These are phyloP conservation scores for Fusarium stilboides DNA, from an alignment of 2,329 filamentous ascomycete species.

Conservation along the genomic window DNA sequence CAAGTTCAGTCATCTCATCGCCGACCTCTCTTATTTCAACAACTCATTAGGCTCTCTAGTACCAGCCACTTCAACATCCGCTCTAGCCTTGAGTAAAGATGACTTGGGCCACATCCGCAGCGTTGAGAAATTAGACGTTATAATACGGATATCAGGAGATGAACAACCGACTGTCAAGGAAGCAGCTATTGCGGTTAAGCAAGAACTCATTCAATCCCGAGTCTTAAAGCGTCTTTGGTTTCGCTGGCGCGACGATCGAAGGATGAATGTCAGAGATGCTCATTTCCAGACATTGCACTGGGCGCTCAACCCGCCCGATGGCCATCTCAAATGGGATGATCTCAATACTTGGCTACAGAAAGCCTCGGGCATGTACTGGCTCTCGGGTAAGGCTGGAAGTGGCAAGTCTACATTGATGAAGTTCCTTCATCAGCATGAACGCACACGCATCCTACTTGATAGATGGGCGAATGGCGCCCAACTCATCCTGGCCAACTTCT, in stretches of 20 bases:
- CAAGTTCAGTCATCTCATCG: not conserved
- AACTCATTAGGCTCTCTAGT: not conserved
- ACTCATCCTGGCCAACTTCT: rapidly evolving
- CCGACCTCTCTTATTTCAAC: not conserved
- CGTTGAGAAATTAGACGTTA: not conserved
- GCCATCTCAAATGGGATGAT: not conserved
- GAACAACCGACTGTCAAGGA: rapidly evolving
- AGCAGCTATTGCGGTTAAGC: not conserved
- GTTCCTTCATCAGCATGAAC: rapidly evolving
- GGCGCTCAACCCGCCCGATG: not conserved
- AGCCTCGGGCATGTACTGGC: not conserved
- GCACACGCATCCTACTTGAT: rapidly evolving
- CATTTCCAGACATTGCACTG: not conserved
- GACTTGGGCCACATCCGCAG: not conserved
- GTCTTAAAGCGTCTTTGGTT: not conserved
- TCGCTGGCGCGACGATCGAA: not conserved
- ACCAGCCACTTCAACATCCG: not conserved
- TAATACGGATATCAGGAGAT: not conserved
- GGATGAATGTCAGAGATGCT: not conserved
- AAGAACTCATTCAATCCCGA: not conserved
- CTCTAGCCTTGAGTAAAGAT: rapidly evolving
- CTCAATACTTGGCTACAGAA: not conserved
- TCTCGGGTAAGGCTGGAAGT: not conserved
- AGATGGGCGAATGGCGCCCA: rapidly evolving
- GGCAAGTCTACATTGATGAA: constrained; percentile 13